phyloP scores from a whole-genome alignment of 2,329 filamentous ascomycete species.

The Simplicillium sp. region DNA sequence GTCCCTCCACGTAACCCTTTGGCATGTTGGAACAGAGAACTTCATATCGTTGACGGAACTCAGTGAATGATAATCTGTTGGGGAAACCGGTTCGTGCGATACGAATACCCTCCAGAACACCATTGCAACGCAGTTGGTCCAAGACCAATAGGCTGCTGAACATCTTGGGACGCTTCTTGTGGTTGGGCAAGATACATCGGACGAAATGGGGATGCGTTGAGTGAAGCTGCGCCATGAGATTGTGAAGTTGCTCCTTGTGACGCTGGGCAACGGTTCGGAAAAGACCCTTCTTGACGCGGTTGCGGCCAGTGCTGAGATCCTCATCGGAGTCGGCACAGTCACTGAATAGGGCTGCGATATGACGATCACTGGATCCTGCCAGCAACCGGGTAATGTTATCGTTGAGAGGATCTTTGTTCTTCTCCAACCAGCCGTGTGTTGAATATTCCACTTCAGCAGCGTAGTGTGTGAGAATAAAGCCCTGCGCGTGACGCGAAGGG shows the following conservation, averaged over 20 bases:
- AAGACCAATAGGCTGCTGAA: constrained; percentile 88
- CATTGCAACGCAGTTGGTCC: constrained; percentile 95
- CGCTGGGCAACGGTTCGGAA: constrained; percentile 95
- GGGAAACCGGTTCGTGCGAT: constrained; percentile 96
- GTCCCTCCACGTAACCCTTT: constrained; percentile 83
- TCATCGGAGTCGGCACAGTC: constrained; percentile 83
- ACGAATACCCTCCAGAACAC: constrained; percentile 96
- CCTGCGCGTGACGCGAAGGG: constrained; percentile 76
- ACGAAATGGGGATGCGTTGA: constrained; percentile 98
- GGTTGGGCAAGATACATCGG: constrained; percentile 93
- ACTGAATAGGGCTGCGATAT: constrained; percentile 74
- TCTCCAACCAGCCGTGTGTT: constrained; percentile 91
- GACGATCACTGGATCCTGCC: constrained; percentile 69
- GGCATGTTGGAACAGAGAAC: constrained; percentile 85
- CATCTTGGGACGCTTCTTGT: constrained; percentile 93
- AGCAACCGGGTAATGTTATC: constrained; percentile 91
- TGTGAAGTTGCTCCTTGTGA: constrained; percentile 98
- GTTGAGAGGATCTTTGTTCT: constrained; percentile 97
- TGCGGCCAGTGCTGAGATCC: constrained; percentile 56
- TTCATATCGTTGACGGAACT: constrained; percentile 93
- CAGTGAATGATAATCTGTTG: constrained; percentile 82
- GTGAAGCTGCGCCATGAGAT: constrained; percentile 85
- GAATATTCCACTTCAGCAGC: constrained; percentile 96
- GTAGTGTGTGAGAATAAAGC: constrained; percentile 94
- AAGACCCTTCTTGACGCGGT: constrained; percentile 88